Evolutionary conservation across 2,329 filamentous ascomycete genomes (phyloP).

Genomic region (Colletotrichum lindemuthianum): DNA sequence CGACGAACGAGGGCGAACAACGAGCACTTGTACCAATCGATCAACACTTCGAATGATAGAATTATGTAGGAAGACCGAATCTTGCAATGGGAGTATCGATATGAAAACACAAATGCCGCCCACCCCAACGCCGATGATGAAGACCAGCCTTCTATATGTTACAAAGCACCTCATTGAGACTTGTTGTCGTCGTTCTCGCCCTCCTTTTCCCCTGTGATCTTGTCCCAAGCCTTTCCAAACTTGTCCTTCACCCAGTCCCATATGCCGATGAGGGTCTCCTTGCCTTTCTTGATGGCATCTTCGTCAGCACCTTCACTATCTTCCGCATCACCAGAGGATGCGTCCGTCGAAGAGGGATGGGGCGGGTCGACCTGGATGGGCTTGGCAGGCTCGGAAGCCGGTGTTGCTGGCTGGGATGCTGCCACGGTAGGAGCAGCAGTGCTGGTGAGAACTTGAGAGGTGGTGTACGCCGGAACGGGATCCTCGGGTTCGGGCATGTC

Average conservation of each 20-base stretch:
- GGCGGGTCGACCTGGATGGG: conserved; percentile 38
- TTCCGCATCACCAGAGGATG: conserved; percentile 27
- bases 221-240: conserved; percentile 57
- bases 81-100: conserved; percentile 30
- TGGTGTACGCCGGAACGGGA: conserved; percentile 51
- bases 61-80: background rate
- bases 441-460: conserved; percentile 21
- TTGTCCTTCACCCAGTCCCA: conserved; percentile 65
- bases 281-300: conserved; percentile 43
- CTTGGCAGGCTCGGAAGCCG: conserved; percentile 21
- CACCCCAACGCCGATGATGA: conserved; percentile 27
- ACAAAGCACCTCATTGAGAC: conserved; percentile 19
- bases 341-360: conserved; percentile 36
- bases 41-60: background rate
- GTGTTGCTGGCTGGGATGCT: conserved; percentile 31
- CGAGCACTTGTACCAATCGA: too few species aligned
- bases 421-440: conserved; percentile 19
- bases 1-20: too few species aligned
- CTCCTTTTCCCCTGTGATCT: conserved; percentile 47
- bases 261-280: conserved; percentile 47
- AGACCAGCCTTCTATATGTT: background rate
- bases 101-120: conserved; percentile 18
- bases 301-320: conserved; percentile 40
- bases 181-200: background rate
- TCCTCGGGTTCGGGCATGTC: conserved; percentile 62